Evolutionary conservation across 2,329 filamentous ascomycete species (phyloP).

Genomic region (Nemania abortiva): DNA sequence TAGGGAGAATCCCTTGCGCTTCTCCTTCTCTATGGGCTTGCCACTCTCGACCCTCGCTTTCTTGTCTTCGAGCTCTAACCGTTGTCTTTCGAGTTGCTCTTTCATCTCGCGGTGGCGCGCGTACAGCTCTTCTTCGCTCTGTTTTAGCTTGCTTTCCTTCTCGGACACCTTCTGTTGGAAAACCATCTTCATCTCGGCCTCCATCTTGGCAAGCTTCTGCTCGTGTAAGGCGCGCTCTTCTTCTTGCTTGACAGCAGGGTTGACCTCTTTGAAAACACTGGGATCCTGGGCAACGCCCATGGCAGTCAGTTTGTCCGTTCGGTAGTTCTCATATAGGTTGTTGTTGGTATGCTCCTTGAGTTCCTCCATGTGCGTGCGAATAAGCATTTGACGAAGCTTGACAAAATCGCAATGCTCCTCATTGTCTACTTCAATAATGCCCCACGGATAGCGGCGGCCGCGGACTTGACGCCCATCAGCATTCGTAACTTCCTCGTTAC

Average conservation of each 20-base stretch:
- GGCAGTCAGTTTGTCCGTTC: slow-evolving; percentile 97
- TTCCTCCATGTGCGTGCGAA: slow-evolving; percentile 99
- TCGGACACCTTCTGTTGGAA: slow-evolving; percentile 99
- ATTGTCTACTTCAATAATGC: slow-evolving; percentile 98
- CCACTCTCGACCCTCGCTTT: slow-evolving; percentile 95
- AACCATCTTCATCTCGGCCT: slow-evolving; percentile 99
- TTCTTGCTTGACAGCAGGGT: slow-evolving; percentile 99
- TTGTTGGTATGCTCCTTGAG: slow-evolving; percentile 99
- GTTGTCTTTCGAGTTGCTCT: slow-evolving; percentile 96
- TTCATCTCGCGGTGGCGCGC: slow-evolving; percentile 99
- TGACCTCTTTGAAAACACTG: slow-evolving; percentile 99
- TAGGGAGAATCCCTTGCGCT: slow-evolving; percentile 99
- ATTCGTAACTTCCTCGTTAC: slow-evolving; percentile 92
- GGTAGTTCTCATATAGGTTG: slow-evolving; percentile 98
- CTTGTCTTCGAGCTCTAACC: slow-evolving; percentile 97
- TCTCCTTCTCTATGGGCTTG: slow-evolving; percentile 96
- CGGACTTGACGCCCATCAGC: slow-evolving; percentile 95
- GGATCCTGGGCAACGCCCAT: slow-evolving; percentile 99
- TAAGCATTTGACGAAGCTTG: slow-evolving; percentile 99
- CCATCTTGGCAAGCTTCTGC: slow-evolving; percentile 99
- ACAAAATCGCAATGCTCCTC: slow-evolving; percentile 99
- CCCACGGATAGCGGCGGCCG: slow-evolving; percentile 97
- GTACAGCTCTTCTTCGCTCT: slow-evolving; percentile 98
- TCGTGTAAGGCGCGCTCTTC: slow-evolving; percentile 98
- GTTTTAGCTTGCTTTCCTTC: slow-evolving; percentile 99